phyloP scores from a whole-genome alignment of 2,329 filamentous ascomycete genomes.

The Alternaria sp. region DNA sequence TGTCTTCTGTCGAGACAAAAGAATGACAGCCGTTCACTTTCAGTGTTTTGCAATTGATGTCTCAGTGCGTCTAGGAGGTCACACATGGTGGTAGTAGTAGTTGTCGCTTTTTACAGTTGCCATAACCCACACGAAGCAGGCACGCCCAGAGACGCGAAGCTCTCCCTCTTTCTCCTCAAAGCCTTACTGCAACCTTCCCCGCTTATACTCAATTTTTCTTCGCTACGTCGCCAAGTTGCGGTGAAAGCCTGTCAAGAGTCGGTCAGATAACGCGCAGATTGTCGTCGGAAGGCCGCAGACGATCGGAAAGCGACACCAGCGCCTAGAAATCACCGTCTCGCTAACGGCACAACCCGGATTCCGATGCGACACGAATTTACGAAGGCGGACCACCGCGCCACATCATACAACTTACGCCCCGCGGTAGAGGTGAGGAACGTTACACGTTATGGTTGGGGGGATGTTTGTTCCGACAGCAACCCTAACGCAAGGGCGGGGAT shows the following conservation, averaged over 20 bases:
- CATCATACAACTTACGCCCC: slow-evolving; percentile 9
- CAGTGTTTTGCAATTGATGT: neutral
- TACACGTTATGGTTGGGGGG: slow-evolving; percentile 16
- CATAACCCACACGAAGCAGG: neutral
- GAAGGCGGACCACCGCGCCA: slow-evolving; percentile 1
- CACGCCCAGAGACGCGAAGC: neutral
- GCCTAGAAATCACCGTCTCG: neutral
- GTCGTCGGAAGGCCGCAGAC: slow-evolving; percentile 6
- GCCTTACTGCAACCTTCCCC: neutral
- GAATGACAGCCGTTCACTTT: neutral
- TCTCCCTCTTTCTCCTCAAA: neutral
- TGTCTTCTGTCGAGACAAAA: neutral
- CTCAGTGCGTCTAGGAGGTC: neutral
- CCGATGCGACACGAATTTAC: slow-evolving; percentile 4
- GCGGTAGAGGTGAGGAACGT: slow-evolving; percentile 11
- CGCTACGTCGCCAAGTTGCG: slow-evolving; percentile 13
- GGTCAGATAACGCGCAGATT: slow-evolving; percentile 15
- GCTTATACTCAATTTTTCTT: neutral
- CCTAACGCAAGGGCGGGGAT: slow-evolving; percentile 28
- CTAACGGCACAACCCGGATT: slow-evolving; percentile 9
- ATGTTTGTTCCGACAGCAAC: slow-evolving; percentile 23
- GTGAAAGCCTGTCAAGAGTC: slow-evolving; percentile 13
- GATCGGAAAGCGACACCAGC: slow-evolving; percentile 1
- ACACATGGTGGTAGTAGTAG: neutral
- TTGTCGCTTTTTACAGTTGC: neutral